Percentiles rank a stretch among this genome's conserved stretches.
These are phyloP conservation scores for Penicillium dipodomyicola DNA, from an alignment of 495 filamentous ascomycete species.

Conservation along the genomic window DNA sequence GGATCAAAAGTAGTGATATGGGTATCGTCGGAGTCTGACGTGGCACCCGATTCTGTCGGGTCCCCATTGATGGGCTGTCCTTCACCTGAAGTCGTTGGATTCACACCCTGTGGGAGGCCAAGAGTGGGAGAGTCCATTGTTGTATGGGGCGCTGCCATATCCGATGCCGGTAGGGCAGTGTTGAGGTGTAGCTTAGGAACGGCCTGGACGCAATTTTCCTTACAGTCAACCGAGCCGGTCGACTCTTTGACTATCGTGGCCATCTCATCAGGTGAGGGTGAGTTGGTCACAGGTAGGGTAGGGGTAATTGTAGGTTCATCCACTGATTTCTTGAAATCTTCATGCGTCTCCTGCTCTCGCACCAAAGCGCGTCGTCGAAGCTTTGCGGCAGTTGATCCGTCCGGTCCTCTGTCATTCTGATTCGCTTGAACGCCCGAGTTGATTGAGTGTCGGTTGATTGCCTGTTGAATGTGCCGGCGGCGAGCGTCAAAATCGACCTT, in stretches of 20 bases:
- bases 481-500: constrained; percentile 76
- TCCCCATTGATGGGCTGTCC: constrained; percentile 34
- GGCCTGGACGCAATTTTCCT: constrained; percentile 7
- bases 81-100: constrained; percentile 22
- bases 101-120: constrained; percentile 61
- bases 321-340: constrained; percentile 19
- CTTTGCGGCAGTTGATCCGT: constrained; percentile 46
- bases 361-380: constrained; percentile 35
- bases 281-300: constrained; percentile 28
- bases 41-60: constrained; percentile 40
- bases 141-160: constrained; percentile 16
- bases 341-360: constrained; percentile 36
- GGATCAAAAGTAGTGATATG: constrained; percentile 68
- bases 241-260: constrained; percentile 32
- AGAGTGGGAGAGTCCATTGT: constrained; percentile 66
- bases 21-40: constrained; percentile 50
- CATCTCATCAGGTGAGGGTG: constrained; percentile 24
- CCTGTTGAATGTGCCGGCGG: constrained; percentile 72
- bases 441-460: constrained; percentile 53
- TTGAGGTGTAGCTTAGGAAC: constrained; percentile 34
- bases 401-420: constrained; percentile 48
- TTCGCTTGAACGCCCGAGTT: constrained; percentile 65
- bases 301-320: constrained; percentile 20
- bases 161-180: constrained; percentile 20
- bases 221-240: neutral